A percentile compares a stretch with the other conserved stretches of the same genome.
Conservation (phyloP, 345 rosid genomes). For the Syzygium aqueum region DNA sequence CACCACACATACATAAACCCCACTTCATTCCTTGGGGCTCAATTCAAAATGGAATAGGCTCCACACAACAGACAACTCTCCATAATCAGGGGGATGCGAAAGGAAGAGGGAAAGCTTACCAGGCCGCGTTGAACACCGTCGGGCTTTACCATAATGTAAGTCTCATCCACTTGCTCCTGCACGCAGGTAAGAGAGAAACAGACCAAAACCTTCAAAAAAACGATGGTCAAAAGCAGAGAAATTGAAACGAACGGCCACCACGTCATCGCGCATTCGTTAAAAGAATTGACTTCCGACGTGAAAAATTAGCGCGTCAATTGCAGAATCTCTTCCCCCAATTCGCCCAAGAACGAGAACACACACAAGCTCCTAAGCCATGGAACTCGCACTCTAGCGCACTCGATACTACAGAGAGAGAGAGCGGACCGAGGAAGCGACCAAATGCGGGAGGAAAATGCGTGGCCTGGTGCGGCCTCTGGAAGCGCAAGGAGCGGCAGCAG, state of each 20-base stretch:
- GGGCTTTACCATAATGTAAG: constrained; percentile 91
- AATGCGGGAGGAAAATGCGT: constrained; percentile 72
- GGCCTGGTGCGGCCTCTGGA: constrained; percentile 28
- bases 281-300: not conserved
- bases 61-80: not conserved
- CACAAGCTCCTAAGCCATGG: not conserved
- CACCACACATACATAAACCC: not conserved
- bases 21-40: not conserved
- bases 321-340: not conserved
- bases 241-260: not conserved
- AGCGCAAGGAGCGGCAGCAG: constrained; percentile 16
- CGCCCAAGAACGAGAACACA: not conserved
- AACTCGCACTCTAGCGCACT: not conserved
- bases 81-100: not conserved
- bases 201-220: not conserved
- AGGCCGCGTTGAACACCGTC: constrained; percentile 94
- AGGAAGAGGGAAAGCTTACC: constrained; percentile 31
- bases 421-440: constrained; percentile 77
- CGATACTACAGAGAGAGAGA: not conserved
- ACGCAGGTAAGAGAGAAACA: not conserved
- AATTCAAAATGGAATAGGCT: not conserved
- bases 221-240: not conserved
- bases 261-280: not conserved
- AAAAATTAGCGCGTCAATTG: not conserved
- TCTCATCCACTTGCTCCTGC: constrained; percentile 75